phyloP scores from a whole-genome alignment of 1,284 basidiomycete species.

The Golubevia pallescens region DNA sequence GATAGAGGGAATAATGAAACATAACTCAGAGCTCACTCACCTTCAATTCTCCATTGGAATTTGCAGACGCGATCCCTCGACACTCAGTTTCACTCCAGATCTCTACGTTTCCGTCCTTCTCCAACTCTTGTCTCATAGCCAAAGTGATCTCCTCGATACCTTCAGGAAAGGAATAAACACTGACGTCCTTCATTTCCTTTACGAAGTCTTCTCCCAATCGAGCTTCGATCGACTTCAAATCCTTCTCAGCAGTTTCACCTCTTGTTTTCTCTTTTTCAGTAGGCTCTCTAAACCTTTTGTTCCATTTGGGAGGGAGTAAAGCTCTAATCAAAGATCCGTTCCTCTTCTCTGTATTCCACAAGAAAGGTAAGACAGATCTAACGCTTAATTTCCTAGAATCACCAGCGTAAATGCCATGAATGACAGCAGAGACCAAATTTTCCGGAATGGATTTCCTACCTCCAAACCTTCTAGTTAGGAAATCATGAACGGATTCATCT shows the following conservation, averaged over 20 bases:
- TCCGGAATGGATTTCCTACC: constrained; percentile 71
- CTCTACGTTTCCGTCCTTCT: constrained; percentile 70
- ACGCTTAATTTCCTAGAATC: constrained; percentile 79
- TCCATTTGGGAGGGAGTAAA: constrained; percentile 64
- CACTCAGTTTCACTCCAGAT: constrained; percentile 69
- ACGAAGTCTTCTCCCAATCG: constrained; percentile 28
- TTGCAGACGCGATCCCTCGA: constrained; percentile 64
- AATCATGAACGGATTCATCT: constrained; percentile 83
- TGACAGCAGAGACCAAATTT: constrained; percentile 79
- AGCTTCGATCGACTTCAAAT: constrained; percentile 12
- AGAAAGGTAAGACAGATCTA: constrained; percentile 75
- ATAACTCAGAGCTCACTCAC: constrained; percentile 15
- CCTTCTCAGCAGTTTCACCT: background rate
- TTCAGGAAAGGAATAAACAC: constrained; percentile 80
- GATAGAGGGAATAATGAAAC: background rate
- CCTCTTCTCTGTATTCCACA: constrained; percentile 76
- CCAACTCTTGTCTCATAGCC: constrained; percentile 70
- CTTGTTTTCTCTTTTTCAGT: constrained; percentile 2
- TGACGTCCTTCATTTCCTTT: constrained; percentile 65
- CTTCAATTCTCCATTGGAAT: constrained; percentile 58
- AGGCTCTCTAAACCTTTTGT: background rate
- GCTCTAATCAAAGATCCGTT: constrained; percentile 76
- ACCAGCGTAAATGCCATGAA: constrained; percentile 91
- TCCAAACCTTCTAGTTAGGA: constrained; percentile 80
- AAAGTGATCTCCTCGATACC: constrained; percentile 77